Base-by-base conservation (phyloP, 371 early-diverging fungal species). In the Rhizoclosmatium hyalinum region DNA sequence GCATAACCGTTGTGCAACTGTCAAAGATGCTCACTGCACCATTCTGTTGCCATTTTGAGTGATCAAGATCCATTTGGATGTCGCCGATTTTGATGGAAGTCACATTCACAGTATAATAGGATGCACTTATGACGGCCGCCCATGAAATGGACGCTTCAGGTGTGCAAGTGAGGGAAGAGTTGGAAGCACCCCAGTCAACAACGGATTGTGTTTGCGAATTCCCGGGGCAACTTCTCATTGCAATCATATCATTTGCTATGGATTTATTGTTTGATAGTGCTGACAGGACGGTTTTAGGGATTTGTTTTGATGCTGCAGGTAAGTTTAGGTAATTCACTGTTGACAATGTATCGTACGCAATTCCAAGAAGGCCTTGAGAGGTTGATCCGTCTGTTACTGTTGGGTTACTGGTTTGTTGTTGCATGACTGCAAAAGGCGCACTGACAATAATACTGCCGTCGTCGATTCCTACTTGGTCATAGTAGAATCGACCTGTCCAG, bases 321-420 rank as follows among this genome's bases (percentile, higher is more conserved):
- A 64, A n/a, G 6, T 41, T 41, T 3, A 64, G 41, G 41, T 19
- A 39, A 43, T 46, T 39, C 10, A 42, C 58, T 6, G 54, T 41
- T 17, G 77, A 19, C 8, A 77, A 57, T 46, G 55, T 41, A 50
- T 77, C 77, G 54, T 41, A 77, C 14, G 74, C 77, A 47, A 77
- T 62, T 14, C 77, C 77, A 1, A 77, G 39, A 2, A 77, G 64
- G 19, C 77, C 77, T 46, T 77, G 77, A 8, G 53, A 75, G 12
- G 45, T 56, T 2, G 43, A 14, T 14, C 77, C 77, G 19, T 73
- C 74, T 41, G 64, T 68, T 10, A 75, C 75, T 8, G 65, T 24
- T 3, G 72, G 72, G 39, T 71, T 50, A 8, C 32, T 42, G 3
- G 73, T 64, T 61, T 76, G 72, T 17, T 55, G 44, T 24, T 21